Evolutionary conservation across 768 basidiomycete genomes (phyloP).

Genomic region (Peribolospora kevripleyi): DNA sequence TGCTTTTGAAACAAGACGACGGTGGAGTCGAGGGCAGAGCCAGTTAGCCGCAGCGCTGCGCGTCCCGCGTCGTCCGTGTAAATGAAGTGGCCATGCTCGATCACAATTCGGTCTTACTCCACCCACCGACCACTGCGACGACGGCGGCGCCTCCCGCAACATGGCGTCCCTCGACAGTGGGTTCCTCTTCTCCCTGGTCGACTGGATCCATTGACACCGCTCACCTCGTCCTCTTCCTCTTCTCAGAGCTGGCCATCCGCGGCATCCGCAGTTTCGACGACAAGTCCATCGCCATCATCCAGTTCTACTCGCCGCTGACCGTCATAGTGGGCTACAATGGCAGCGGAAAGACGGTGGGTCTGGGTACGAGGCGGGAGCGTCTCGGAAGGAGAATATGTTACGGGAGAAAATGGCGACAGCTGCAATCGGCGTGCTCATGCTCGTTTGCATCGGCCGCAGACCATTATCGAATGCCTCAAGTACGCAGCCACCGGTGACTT

Average conservation of each 20-base stretch:
- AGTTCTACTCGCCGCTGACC: conserved; percentile 91
- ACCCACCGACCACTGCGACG: too few species aligned
- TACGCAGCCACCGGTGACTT: conserved; percentile 97
- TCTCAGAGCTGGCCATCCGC: conserved; percentile 7
- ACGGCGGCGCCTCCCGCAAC: not conserved
- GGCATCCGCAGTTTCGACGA: conserved; percentile 66
- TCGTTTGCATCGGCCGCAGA: conserved; percentile 20
- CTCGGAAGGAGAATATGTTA: not conserved
- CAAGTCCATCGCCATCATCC: conserved; percentile 74
- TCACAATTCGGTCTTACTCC: too few species aligned
- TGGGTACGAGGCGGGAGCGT: not conserved
- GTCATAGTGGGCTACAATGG: conserved; percentile 98
- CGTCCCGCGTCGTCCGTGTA: too few species aligned
- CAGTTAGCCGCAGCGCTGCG: too few species aligned
- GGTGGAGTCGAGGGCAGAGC: too few species aligned
- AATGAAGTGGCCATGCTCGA: too few species aligned
- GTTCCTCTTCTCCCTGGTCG: too few species aligned
- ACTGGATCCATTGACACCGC: too few species aligned
- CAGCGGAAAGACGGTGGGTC: conserved; percentile 62
- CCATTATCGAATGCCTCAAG: conserved; percentile 97
- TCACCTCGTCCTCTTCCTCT: too few species aligned
- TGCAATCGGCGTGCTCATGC: not conserved
- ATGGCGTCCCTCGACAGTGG: conserved; percentile 9
- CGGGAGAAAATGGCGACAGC: not conserved
- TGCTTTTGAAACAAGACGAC: too few species aligned